Percentiles rank a stretch among this genome's conserved stretches.
Conservation (phyloP, 495 filamentous ascomycete species). For the Sabuloglossum arenarium region DNA sequence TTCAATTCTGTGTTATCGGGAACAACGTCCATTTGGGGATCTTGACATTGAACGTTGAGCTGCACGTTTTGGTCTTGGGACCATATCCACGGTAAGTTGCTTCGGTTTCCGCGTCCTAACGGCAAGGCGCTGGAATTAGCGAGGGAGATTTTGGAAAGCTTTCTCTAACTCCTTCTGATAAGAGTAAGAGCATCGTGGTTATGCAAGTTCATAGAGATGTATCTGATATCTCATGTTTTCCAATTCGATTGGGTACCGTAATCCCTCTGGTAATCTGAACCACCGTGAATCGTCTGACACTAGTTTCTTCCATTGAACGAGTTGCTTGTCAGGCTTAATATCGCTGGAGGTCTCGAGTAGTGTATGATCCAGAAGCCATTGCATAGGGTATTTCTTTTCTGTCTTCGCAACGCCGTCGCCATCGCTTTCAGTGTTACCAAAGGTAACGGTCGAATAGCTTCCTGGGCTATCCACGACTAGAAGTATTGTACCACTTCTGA, state of each 20-base stretch:
- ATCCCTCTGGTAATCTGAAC: constrained; percentile 48
- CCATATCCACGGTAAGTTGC: neutral
- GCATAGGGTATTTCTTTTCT: constrained; percentile 70
- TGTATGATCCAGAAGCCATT: constrained; percentile 74
- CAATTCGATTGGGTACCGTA: constrained; percentile 65
- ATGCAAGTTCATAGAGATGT: constrained; percentile 39
- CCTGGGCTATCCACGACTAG: constrained; percentile 87
- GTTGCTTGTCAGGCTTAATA: constrained; percentile 6
- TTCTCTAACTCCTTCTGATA: neutral
- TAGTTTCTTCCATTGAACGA: constrained; percentile 45
- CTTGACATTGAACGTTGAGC: neutral
- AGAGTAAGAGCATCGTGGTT: neutral
- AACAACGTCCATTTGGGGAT: no score
- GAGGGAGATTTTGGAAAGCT: neutral
- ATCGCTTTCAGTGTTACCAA: constrained; percentile 20
- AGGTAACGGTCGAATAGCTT: constrained; percentile 59
- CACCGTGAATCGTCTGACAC: constrained; percentile 55
- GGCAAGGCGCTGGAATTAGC: no score
- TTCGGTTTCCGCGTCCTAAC: no score
- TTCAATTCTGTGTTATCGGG: no score
- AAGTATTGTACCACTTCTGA: constrained; percentile 39
- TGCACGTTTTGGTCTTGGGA: neutral
- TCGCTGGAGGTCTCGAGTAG: constrained; percentile 29
- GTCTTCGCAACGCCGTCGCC: neutral
- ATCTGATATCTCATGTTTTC: constrained; percentile 93